Evolutionary conservation across 139 green algal species (phyloP).

Genomic region (Coelastrella sp.): DNA sequence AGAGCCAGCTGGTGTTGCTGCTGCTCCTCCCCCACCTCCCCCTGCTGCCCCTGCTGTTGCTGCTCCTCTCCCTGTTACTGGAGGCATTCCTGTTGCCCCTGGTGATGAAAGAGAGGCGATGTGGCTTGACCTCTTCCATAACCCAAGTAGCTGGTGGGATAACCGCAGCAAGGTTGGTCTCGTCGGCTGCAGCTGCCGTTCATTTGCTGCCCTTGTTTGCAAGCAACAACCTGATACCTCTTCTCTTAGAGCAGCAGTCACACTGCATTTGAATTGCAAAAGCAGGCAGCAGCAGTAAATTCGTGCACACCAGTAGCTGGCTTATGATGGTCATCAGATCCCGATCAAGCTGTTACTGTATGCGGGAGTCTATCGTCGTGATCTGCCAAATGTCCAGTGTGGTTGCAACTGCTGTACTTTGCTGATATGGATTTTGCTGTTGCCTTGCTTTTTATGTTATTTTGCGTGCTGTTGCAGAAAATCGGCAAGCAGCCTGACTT

Average conservation of each 20-base stretch:
- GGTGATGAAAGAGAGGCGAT: background rate
- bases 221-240: background rate
- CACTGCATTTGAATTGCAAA: background rate
- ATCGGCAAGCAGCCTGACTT: conserved; percentile 24
- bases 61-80: background rate
- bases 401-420: conserved; percentile 7
- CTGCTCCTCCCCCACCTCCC: background rate
- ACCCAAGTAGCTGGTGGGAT: background rate
- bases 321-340: background rate
- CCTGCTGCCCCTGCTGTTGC: background rate
- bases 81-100: background rate
- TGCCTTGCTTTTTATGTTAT: background rate
- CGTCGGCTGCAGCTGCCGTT: background rate
- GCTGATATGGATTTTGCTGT: no score
- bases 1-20: background rate
- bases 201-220: background rate
- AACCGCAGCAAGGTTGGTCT: background rate
- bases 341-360: background rate
- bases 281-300: background rate
- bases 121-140: background rate
- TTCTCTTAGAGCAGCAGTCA: no score
- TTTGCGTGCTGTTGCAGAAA: background rate
- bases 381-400: background rate
- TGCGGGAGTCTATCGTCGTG: background rate
- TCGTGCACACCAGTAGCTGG: background rate